A percentile compares a stretch with the other conserved stretches of the same genome.
Evolutionary conservation across 2,329 filamentous ascomycete genomes (phyloP).

Genomic region (Xylaria sp.): DNA sequence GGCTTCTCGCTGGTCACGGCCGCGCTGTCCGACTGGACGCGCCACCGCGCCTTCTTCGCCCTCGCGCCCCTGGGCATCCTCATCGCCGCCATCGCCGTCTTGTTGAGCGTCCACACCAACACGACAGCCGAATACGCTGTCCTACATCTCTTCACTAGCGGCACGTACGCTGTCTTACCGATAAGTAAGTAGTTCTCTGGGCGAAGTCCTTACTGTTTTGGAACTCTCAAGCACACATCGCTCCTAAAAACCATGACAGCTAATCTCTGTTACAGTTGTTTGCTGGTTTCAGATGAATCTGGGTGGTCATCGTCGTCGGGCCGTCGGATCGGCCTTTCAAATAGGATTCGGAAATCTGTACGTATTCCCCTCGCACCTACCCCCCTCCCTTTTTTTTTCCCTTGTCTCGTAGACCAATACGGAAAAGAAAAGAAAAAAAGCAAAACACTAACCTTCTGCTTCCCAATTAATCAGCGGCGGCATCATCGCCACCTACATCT

Average conservation of each 20-base stretch:
- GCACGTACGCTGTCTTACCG: constrained; percentile 88
- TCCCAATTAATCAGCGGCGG: constrained; percentile 61
- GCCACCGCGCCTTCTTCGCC: constrained; percentile 80
- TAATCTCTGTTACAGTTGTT: constrained; percentile 57
- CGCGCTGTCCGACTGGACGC: constrained; percentile 74
- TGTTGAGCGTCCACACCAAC: constrained; percentile 77
- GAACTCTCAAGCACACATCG: background rate
- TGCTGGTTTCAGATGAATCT: constrained; percentile 88
- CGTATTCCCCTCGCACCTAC: constrained; percentile 11
- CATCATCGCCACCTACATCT: constrained; percentile 79
- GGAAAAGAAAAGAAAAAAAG: background rate
- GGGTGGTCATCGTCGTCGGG: constrained; percentile 74
- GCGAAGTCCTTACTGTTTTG: background rate
- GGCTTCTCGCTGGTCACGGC: constrained; percentile 82
- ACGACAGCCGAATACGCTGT: constrained; percentile 77
- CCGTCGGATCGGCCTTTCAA: constrained; percentile 80
- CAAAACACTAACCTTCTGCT: constrained; percentile 13
- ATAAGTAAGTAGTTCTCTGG: constrained; percentile 58
- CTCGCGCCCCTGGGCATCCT: constrained; percentile 74
- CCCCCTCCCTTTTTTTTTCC: background rate
- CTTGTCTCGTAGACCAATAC: no score
- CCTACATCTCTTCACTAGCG: constrained; percentile 83
- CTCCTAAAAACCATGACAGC: background rate
- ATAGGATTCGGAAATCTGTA: constrained; percentile 79
- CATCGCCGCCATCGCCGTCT: constrained; percentile 79